phyloP scores from a whole-genome alignment of 2,329 filamentous ascomycete genomes.

The Aspergillus luchuensis region DNA sequence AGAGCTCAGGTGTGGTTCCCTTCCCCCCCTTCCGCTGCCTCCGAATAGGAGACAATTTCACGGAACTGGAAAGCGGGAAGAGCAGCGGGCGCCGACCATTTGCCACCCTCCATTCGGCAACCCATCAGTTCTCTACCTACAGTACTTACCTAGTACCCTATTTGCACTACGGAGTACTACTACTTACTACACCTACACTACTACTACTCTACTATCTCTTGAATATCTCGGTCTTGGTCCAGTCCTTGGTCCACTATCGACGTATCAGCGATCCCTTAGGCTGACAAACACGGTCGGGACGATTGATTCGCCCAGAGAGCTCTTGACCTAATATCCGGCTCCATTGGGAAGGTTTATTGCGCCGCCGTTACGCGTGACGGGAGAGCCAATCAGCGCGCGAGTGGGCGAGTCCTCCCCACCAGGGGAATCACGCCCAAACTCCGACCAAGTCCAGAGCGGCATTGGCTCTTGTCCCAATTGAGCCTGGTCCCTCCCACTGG shows the following conservation, averaged over 20 bases:
- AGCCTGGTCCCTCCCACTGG: background rate
- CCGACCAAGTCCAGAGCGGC: conserved; percentile 15
- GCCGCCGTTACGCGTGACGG: conserved; percentile 13
- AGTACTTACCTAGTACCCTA: too few relatives aligned
- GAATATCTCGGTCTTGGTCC: background rate
- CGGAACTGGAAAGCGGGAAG: background rate
- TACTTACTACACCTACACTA: background rate
- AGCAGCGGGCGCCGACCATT: background rate
- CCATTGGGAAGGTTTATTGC: conserved; percentile 11
- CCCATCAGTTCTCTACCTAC: background rate
- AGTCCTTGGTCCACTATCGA: conserved; percentile 1
- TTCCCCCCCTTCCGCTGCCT: background rate
- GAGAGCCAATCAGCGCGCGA: conserved; percentile 16
- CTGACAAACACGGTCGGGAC: conserved; percentile 16
- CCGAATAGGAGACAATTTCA: background rate
- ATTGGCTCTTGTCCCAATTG: conserved; percentile 17
- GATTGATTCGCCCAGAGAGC: conserved; percentile 13
- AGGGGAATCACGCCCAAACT: conserved; percentile 7
- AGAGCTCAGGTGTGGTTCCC: conserved; percentile 6
- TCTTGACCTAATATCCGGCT: conserved; percentile 6
- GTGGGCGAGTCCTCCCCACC: conserved; percentile 4
- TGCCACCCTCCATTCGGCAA: conserved; percentile 3
- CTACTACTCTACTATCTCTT: background rate
- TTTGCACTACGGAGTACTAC: too few relatives aligned
- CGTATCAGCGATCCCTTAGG: conserved; percentile 15